Evolutionary conservation across 805 yeast species (phyloP), one percentile per base, ranked within the genome.

Genomic region (Tanozyma kutaoensis): DNA sequence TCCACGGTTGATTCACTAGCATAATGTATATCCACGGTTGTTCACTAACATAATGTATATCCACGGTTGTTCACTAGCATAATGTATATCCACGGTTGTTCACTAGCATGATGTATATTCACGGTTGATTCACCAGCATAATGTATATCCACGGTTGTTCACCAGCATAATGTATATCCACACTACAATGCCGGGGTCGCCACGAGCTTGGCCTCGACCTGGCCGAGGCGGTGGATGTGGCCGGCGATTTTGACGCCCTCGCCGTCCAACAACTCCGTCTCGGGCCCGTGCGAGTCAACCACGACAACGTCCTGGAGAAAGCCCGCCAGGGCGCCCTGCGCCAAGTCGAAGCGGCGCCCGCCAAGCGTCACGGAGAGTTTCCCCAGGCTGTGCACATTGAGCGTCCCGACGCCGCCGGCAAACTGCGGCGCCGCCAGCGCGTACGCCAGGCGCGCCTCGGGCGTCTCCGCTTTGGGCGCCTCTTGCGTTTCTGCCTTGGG

Each of bases 381-480:
- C 3, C 97, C 97, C 1, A 95, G 81, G 42, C 75, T 69, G 48
- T 86, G 95, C 24, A 76, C 60, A 29, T 88, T 69, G 19, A 88
- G 43, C 8, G 67, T 61, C 5, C 96, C 96, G 21, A 84, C 62
- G 29, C 60, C 60, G 2, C 95, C 95, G 8, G 36, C 37, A 25
- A 40, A 29, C 4, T 28, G 27, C 5, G 51, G 51, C 24, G 40
- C 46, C 12, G 46, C 26, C 10, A 51, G 40, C 28, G 43, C 48
- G 13, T 39, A 38, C 25, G 55, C 54, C 19, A 57, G 38, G 23
- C 41, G 39, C 5, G 45, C 50, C 34, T 50, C 48, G 20, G 24
- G 15, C 5, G 29, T 23, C n/a, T 20, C 23, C 14, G 12, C 28
- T 14, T 9, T 33, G 17, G 34, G 24, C 19, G 36, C 28, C 9